A percentile compares a stretch with the other conserved stretches of the same genome.
These are phyloP conservation scores for Chlorella sp. DNA, from an alignment of 139 green algal species.

Conservation along the genomic window DNA sequence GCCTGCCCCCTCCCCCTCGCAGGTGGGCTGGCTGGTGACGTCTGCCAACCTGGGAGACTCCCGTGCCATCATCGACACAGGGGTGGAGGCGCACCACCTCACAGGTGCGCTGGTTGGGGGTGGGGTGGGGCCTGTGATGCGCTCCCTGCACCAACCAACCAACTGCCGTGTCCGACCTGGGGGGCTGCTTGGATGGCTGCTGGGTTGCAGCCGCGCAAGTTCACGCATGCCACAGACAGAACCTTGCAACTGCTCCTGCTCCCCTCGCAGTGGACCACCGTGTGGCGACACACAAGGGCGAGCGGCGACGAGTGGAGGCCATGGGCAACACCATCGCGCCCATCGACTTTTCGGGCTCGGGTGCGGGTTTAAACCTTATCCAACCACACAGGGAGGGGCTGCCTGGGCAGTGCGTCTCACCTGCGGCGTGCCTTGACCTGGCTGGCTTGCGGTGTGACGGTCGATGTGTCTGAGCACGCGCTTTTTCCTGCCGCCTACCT, in stretches of 20 bases:
- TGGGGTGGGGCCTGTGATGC: no score
- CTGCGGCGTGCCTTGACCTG: no score
- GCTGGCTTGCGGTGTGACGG: no score
- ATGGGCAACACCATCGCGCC: constrained; percentile 51
- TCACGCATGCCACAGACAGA: not conserved
- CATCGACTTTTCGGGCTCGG: constrained; percentile 44
- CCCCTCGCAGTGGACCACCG: constrained; percentile 52
- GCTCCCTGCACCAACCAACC: no score
- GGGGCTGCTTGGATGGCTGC: constrained; percentile 24
- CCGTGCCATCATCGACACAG: constrained; percentile 78
- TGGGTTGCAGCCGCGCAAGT: constrained; percentile 16
- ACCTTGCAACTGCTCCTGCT: not conserved
- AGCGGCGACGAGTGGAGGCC: constrained; percentile 53
- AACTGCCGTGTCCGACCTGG: no score
- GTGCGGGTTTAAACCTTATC: no score
- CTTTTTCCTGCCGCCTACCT: not conserved
- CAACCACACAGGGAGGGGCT: no score
- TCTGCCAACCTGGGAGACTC: constrained; percentile 91
- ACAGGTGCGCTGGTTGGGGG: constrained; percentile 50
- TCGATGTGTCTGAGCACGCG: no score
- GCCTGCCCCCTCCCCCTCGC: no score
- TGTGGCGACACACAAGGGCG: constrained; percentile 48
- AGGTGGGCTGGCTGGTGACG: constrained; percentile 82
- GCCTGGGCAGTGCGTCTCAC: no score
- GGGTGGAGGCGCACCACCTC: constrained; percentile 43